These are phyloP conservation scores for Coemansia sp. DNA, from an alignment of 192 early-diverging fungal species.

Conservation along the genomic window DNA sequence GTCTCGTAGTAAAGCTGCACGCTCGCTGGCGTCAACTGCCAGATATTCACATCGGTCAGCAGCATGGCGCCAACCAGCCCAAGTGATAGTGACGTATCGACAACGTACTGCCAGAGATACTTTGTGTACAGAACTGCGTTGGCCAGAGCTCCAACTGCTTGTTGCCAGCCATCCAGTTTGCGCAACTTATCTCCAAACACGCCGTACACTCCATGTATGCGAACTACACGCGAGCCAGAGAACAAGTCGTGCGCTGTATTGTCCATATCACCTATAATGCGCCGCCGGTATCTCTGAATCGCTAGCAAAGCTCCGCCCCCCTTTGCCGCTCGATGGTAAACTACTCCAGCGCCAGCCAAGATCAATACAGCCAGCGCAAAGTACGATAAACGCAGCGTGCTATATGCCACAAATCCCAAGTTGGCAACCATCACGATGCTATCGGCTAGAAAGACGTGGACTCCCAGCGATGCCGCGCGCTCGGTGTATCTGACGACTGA, in stretches of 20 bases:
- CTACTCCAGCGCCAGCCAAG: background rate
- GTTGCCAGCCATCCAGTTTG: slow-evolving; percentile 3
- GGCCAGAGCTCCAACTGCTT: slow-evolving; percentile 15
- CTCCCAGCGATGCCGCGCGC: slow-evolving; percentile 16
- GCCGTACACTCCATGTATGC: slow-evolving; percentile 17
- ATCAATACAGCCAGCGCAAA: slow-evolving; percentile 13
- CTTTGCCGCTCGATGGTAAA: background rate
- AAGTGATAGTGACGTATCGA: slow-evolving; percentile 18
- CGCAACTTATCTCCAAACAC: slow-evolving; percentile 11
- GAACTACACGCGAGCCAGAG: slow-evolving; percentile 34
- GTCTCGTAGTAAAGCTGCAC: slow-evolving; percentile 28
- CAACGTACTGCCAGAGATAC: background rate
- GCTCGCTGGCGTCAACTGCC: background rate
- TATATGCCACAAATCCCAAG: slow-evolving; percentile 18
- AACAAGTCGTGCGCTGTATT: slow-evolving; percentile 8
- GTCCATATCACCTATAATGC: background rate
- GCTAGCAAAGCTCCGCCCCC: background rate
- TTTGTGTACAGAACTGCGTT: slow-evolving; percentile 12
- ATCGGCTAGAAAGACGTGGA: slow-evolving; percentile 19
- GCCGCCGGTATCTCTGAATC: slow-evolving; percentile 8
- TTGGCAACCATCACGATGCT: background rate
- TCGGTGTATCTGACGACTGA: slow-evolving; percentile 18
- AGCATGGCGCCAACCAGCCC: slow-evolving; percentile 15
- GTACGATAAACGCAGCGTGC: slow-evolving; percentile 17
- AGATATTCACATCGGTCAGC: background rate